Percentiles rank a stretch among this genome's conserved stretches.
Evolutionary conservation across 2,329 filamentous ascomycete species (phyloP).

Genomic region (Teratosphaeriaceae sp.): DNA sequence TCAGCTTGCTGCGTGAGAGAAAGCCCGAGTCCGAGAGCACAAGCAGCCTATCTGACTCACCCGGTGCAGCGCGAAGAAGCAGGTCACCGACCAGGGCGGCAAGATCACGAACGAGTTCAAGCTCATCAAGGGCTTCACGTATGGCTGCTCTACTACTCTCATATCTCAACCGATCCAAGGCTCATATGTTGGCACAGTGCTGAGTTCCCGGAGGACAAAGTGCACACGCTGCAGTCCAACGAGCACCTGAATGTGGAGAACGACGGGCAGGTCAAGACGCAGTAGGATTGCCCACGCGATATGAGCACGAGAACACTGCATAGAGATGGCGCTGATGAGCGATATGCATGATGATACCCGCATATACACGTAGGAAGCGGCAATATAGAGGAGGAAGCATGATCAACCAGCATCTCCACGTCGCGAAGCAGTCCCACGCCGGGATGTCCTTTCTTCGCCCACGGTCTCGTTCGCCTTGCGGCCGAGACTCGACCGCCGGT

Average conservation of each 20-base stretch:
- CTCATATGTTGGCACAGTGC: constrained; percentile 49
- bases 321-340: background rate
- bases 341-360: background rate
- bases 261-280: constrained; percentile 63
- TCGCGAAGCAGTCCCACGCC: too few species aligned
- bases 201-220: constrained; percentile 59
- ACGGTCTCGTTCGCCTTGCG: too few species aligned
- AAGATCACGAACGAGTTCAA: constrained; percentile 77
- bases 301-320: background rate
- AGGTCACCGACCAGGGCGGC: constrained; percentile 68
- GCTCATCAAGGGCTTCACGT: constrained; percentile 92
- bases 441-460: too few species aligned
- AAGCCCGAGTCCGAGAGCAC: background rate
- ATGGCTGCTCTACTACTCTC: constrained; percentile 36
- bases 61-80: constrained; percentile 62
- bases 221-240: constrained; percentile 60
- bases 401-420: too few species aligned
- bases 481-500: too few species aligned
- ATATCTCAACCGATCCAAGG: background rate
- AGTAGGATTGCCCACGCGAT: constrained; percentile 41
- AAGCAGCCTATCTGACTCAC: background rate
- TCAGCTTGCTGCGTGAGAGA: constrained; percentile 60
- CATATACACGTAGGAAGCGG: too few species aligned
- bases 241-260: constrained; percentile 73
- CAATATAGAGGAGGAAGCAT: too few species aligned